Evolutionary conservation across 805 yeast genomes (phyloP).

Genomic region (Yamadazyma ubonensis): DNA sequence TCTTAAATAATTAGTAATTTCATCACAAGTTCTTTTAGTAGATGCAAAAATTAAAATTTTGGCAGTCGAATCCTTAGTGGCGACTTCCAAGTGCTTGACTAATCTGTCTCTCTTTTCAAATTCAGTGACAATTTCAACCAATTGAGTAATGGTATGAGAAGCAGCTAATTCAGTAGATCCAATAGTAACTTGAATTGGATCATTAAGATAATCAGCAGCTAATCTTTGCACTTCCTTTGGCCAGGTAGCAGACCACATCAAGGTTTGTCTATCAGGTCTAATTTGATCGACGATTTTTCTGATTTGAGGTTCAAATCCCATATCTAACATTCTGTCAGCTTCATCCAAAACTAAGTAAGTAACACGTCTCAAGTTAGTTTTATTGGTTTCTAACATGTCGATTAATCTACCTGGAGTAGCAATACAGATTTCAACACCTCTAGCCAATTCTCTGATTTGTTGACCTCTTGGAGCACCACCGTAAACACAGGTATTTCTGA

Average conservation of each 20-base stretch:
- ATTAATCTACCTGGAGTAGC: constrained; percentile 99
- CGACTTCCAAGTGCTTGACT: constrained; percentile 76
- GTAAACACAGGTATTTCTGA: constrained; percentile 94
- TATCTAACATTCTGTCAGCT: constrained; percentile 99
- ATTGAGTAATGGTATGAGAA: constrained; percentile 91
- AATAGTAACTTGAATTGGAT: constrained; percentile 93
- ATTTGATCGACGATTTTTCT: constrained; percentile 97
- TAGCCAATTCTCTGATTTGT: constrained; percentile 91
- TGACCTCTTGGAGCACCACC: constrained; percentile 99
- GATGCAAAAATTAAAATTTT: constrained; percentile 89
- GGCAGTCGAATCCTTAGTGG: constrained; percentile 66
- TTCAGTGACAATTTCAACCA: constrained; percentile 86
- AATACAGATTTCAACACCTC: constrained; percentile 94
- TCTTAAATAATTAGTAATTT: constrained; percentile 85
- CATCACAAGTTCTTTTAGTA: constrained; percentile 98
- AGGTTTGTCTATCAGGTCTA: constrained; percentile 98
- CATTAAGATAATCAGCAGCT: constrained; percentile 86
- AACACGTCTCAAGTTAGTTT: constrained; percentile 93
- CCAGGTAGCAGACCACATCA: constrained; percentile 99
- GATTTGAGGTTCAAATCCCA: constrained; percentile 99
- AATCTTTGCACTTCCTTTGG: constrained; percentile 95
- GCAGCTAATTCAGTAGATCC: constrained; percentile 97
- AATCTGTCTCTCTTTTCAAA: constrained; percentile 93
- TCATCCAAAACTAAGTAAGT: constrained; percentile 97
- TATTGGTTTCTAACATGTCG: constrained; percentile 94